Evolutionary conservation across 2,329 filamentous ascomycete species (phyloP).

Genomic region (Colletotrichum falcatum): DNA sequence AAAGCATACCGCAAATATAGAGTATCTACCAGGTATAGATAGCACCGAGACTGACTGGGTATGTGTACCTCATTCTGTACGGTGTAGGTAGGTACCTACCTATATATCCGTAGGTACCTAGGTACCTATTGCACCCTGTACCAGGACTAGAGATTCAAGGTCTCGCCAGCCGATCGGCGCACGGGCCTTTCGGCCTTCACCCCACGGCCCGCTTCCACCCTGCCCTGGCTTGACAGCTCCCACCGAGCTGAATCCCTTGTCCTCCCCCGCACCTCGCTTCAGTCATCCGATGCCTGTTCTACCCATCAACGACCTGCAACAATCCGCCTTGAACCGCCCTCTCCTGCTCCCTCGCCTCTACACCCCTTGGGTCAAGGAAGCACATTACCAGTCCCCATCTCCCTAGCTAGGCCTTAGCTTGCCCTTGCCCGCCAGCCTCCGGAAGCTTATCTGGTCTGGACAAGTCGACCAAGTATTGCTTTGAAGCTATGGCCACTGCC

Average conservation of each 20-base stretch:
- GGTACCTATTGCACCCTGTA: not conserved
- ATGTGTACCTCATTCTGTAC: too few species aligned
- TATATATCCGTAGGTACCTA: too few species aligned
- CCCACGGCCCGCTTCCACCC: not conserved
- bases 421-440: too few species aligned
- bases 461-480: not conserved
- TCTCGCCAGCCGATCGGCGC: not conserved
- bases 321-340: not conserved
- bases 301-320: not conserved
- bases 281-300: too few species aligned
- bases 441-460: not conserved
- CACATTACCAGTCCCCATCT: not conserved
- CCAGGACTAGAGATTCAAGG: not conserved
- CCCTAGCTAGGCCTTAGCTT: too few species aligned
- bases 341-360: not conserved
- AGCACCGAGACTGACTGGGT: too few species aligned
- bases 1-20: too few species aligned
- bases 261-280: not conserved
- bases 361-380: not conserved
- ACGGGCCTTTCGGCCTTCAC: not conserved
- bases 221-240: not conserved
- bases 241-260: not conserved
- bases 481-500: slow-evolving; percentile 16
- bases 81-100: too few species aligned
- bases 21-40: too few species aligned